These are phyloP conservation scores for Mortierella sp. DNA, from an alignment of 371 early-diverging fungal genomes.

Conservation along the genomic window DNA sequence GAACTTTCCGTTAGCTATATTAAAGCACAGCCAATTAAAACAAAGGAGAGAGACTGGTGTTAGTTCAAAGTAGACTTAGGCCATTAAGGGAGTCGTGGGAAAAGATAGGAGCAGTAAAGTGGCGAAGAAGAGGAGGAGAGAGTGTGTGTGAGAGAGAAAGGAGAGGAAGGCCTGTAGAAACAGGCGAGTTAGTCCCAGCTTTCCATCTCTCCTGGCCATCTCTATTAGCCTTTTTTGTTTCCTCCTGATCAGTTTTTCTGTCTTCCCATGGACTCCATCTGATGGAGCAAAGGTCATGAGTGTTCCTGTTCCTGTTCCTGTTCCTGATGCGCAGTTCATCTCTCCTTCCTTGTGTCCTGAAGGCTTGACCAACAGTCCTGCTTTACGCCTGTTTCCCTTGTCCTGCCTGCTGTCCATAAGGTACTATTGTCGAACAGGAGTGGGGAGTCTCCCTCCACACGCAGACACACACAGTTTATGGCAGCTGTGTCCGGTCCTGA, in stretches of 20 bases:
- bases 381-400: background rate
- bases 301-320: background rate
- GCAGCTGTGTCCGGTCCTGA: no score
- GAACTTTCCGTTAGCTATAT: constrained; percentile 84
- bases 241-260: background rate
- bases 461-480: no score
- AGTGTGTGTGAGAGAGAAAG: background rate
- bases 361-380: background rate
- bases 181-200: background rate
- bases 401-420: background rate
- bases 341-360: background rate
- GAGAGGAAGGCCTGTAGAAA: background rate
- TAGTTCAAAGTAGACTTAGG: background rate
- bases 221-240: background rate
- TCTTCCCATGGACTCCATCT: background rate
- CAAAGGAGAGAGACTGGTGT: background rate
- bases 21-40: background rate
- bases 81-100: background rate
- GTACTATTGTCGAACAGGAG: no score
- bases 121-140: background rate
- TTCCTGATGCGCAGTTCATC: background rate
- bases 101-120: background rate
- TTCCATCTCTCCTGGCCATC: background rate
- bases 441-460: no score
- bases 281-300: background rate